Percentiles rank a stretch among this genome's conserved stretches.
phyloP scores from a whole-genome alignment of 2,329 filamentous ascomycete species.

The Mycosphaerella sp. region DNA sequence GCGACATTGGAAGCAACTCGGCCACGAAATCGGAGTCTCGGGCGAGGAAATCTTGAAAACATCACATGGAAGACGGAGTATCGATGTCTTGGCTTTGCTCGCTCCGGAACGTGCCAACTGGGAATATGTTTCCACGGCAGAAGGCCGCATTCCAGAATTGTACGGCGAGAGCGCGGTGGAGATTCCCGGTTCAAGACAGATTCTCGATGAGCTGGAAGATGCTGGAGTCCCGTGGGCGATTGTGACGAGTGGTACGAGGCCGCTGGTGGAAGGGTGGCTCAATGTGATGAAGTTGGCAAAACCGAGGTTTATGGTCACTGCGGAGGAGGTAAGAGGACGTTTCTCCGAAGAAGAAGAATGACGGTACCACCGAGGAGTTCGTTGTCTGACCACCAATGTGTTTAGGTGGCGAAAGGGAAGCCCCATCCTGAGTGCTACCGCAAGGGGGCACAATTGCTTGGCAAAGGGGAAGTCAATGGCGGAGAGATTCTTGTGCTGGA shows the following conservation, averaged over 20 bases:
- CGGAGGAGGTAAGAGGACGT: conserved; percentile 35
- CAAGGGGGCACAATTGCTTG: conserved; percentile 39
- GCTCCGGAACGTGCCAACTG: conserved; percentile 81
- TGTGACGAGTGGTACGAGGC: conserved; percentile 49
- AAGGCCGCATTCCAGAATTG: conserved; percentile 67
- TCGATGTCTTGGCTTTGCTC: conserved; percentile 74
- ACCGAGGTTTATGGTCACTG: conserved; percentile 43
- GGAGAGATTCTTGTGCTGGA: conserved; percentile 66
- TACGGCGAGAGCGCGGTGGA: conserved; percentile 75
- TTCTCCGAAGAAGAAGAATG: too few relatives aligned
- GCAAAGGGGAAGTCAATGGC: conserved; percentile 28
- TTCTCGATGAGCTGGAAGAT: conserved; percentile 24
- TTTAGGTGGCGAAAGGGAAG: conserved; percentile 40
- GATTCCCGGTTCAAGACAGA: conserved; percentile 62
- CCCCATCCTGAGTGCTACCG: conserved; percentile 47
- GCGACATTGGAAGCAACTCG: conserved; percentile 73
- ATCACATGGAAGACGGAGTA: conserved; percentile 83
- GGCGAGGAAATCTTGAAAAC: conserved; percentile 75
- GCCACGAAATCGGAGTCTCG: conserved; percentile 73
- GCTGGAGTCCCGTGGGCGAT: conserved; percentile 73
- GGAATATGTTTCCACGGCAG: conserved; percentile 79
- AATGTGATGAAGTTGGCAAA: conserved; percentile 44
- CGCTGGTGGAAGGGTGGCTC: conserved; percentile 46
- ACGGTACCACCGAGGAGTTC: too few relatives aligned
- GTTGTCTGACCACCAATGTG: too few relatives aligned